phyloP scores from a whole-genome alignment of 2,329 filamentous ascomycete genomes.

The Orbilia blumenaviensis region DNA sequence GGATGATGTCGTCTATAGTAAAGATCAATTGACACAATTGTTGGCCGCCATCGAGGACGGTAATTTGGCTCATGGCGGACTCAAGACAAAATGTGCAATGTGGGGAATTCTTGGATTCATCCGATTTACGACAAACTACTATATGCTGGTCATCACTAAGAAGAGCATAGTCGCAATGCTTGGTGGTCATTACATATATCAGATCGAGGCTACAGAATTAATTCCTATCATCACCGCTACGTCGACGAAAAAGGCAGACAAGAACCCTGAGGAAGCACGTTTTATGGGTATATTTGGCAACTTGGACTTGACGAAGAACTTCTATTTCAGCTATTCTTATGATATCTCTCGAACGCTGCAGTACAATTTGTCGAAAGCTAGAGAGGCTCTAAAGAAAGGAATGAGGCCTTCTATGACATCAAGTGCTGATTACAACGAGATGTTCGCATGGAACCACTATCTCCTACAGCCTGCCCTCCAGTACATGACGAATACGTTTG shows the following conservation, averaged over 20 bases:
- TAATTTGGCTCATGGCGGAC: slow-evolving; percentile 86
- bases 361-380: slow-evolving; percentile 85
- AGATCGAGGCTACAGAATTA: slow-evolving; percentile 91
- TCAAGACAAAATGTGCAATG: slow-evolving; percentile 86
- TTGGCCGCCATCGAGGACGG: slow-evolving; percentile 94
- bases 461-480: slow-evolving; percentile 78
- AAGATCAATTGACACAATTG: slow-evolving; percentile 91
- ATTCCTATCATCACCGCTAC: slow-evolving; percentile 81
- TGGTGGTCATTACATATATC: slow-evolving; percentile 94
- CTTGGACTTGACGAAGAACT: slow-evolving; percentile 86
- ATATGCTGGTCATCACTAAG: slow-evolving; percentile 97
- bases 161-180: slow-evolving; percentile 95
- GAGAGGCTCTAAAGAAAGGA: slow-evolving; percentile 74
- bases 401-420: slow-evolving; percentile 64
- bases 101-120: slow-evolving; percentile 97
- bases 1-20: slow-evolving; percentile 93
- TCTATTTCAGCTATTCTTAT: slow-evolving; percentile 99
- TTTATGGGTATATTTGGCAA: slow-evolving; percentile 90
- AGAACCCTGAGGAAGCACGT: slow-evolving; percentile 86
- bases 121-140: slow-evolving; percentile 92
- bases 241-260: slow-evolving; percentile 74
- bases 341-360: slow-evolving; percentile 92
- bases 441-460: slow-evolving; percentile 99
- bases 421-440: slow-evolving; percentile 79
- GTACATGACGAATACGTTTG: slow-evolving; percentile 80